Conservation (phyloP, 2,329 filamentous ascomycete species). For the Decorospora gaudefroyi region DNA sequence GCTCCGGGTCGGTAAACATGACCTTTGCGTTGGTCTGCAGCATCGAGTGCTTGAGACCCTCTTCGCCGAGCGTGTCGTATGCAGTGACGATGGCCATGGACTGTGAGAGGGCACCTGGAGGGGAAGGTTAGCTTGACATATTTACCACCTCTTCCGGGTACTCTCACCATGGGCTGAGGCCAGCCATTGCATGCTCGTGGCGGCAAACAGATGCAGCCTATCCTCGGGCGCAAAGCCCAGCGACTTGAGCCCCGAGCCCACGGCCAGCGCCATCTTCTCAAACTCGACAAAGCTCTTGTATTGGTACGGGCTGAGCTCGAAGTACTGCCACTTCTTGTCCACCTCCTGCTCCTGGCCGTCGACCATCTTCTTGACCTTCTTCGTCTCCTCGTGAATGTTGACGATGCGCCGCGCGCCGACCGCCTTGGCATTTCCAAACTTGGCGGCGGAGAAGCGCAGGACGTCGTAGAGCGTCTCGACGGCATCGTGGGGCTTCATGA, state of each 20-base stretch:
- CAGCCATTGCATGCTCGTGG: slow-evolving; percentile 83
- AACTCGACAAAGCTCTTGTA: slow-evolving; percentile 83
- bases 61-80: slow-evolving; percentile 87
- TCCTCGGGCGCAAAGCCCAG: slow-evolving; percentile 70
- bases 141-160: neutral
- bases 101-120: slow-evolving; percentile 70
- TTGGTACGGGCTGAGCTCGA: slow-evolving; percentile 77
- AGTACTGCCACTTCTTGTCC: slow-evolving; percentile 90
- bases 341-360: slow-evolving; percentile 79
- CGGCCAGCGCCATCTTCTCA: slow-evolving; percentile 67
- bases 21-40: slow-evolving; percentile 77
- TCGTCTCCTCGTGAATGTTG: slow-evolving; percentile 78
- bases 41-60: slow-evolving; percentile 83
- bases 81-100: slow-evolving; percentile 91
- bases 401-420: slow-evolving; percentile 72
- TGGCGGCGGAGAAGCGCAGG: slow-evolving; percentile 67
- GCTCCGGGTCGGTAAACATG: slow-evolving; percentile 85
- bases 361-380: slow-evolving; percentile 86
- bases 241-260: slow-evolving; percentile 74
- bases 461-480: slow-evolving; percentile 80
- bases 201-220: slow-evolving; percentile 78
- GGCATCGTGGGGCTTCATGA: slow-evolving; percentile 67
- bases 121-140: slow-evolving; percentile 16
- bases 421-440: slow-evolving; percentile 58
- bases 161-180: slow-evolving; percentile 71